Percentiles rank a stretch among this genome's conserved stretches.
phyloP scores from a whole-genome alignment of 805 yeast species.

The Lachancea mirantina region DNA sequence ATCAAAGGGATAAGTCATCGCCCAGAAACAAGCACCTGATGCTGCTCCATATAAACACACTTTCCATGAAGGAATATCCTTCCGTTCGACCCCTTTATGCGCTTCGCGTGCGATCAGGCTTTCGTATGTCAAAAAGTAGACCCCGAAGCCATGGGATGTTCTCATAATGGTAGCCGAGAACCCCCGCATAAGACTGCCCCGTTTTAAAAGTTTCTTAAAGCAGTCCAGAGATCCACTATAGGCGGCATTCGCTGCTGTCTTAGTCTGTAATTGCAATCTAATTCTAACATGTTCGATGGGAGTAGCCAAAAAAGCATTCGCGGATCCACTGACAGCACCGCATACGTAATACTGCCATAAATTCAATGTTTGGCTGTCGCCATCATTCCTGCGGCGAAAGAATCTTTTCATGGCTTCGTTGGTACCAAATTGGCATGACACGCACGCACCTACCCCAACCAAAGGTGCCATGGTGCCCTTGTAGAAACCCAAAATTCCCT shows the following conservation, averaged over 20 bases:
- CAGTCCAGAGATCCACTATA: slow-evolving; percentile 47
- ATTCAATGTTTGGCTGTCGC: slow-evolving; percentile 17
- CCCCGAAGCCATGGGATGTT: slow-evolving; percentile 84
- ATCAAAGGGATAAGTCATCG: slow-evolving; percentile 78
- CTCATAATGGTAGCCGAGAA: slow-evolving; percentile 73
- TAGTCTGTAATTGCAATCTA: slow-evolving; percentile 70
- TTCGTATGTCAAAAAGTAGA: slow-evolving; percentile 85
- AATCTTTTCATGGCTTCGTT: slow-evolving; percentile 89
- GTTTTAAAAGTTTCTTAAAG: slow-evolving; percentile 42
- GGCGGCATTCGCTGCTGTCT: slow-evolving; percentile 31
- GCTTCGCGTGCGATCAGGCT: slow-evolving; percentile 59
- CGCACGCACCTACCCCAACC: slow-evolving; percentile 96
- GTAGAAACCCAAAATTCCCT: slow-evolving; percentile 82
- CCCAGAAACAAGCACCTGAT: slow-evolving; percentile 88
- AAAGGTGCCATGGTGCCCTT: slow-evolving; percentile 92
- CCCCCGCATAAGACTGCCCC: slow-evolving; percentile 70
- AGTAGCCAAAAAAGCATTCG: slow-evolving; percentile 81
- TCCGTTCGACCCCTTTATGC: slow-evolving; percentile 41
- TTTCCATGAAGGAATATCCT: slow-evolving; percentile 81
- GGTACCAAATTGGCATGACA: slow-evolving; percentile 90
- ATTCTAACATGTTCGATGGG: slow-evolving; percentile 96
- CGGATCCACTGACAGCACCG: slow-evolving; percentile 90
- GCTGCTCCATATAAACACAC: slow-evolving; percentile 83
- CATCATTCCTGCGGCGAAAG: slow-evolving; percentile 30
- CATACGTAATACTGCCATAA: slow-evolving; percentile 69